Conservation (phyloP, 1,284 basidiomycete genomes). For the Ustilago loliicola region DNA sequence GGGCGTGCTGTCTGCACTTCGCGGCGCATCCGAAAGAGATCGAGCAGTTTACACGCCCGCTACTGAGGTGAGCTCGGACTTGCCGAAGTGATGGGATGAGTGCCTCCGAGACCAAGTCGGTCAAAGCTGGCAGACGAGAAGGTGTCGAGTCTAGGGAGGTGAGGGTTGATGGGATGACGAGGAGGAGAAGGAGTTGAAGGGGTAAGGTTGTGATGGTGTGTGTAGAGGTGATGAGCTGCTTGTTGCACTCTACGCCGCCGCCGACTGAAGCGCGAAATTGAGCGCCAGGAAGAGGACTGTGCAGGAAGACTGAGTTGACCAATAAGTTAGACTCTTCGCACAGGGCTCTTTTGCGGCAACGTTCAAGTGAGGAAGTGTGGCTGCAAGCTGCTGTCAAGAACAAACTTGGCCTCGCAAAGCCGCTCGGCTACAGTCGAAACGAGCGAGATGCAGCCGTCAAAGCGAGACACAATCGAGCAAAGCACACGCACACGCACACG, state of each 20-base stretch:
- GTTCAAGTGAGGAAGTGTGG: neutral
- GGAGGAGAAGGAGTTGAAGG: neutral
- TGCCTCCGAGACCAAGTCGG: neutral
- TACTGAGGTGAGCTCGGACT: neutral
- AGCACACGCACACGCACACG: slow-evolving; percentile 2
- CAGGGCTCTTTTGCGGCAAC: neutral
- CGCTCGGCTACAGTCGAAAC: slow-evolving; percentile 7
- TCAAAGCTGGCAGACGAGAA: neutral
- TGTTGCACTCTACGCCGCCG: slow-evolving; percentile 13
- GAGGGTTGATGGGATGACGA: neutral
- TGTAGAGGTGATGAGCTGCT: neutral
- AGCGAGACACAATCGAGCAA: neutral
- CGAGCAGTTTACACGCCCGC: neutral
- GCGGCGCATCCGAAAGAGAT: neutral
- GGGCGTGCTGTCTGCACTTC: neutral
- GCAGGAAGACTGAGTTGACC: neutral
- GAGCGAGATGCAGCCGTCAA: slow-evolving; percentile 7
- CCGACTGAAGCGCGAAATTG: slow-evolving; percentile 6
- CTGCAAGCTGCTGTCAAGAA: slow-evolving; percentile 10
- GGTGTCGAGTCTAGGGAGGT: neutral
- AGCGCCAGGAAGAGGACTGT: neutral
- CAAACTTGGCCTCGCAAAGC: slow-evolving; percentile 6
- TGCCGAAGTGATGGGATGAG: neutral
- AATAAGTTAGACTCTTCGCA: slow-evolving; percentile 1
- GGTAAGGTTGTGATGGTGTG: neutral